Base-by-base conservation (phyloP, 768 basidiomycete genomes). In the Cystobasidium tubakii region DNA sequence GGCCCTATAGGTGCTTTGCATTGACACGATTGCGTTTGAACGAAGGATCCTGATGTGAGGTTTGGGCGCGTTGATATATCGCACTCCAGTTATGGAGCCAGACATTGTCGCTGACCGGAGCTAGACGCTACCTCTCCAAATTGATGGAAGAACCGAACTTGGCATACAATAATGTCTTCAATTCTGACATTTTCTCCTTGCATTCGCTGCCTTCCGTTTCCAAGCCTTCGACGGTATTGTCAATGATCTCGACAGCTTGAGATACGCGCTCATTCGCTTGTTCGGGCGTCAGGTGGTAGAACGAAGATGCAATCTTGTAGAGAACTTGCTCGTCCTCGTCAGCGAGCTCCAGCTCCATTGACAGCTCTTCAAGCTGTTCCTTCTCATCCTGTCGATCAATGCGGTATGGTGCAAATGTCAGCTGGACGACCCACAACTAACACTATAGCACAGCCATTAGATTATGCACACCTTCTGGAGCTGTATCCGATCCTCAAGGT, bases 241-340 rank as follows among this genome's bases (percentile, higher is more conserved):
- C 85, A 36, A 92, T 81, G 19, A 82, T 82, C 7, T 84, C 83
- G 77, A 88, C 87, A 77, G 92, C 90, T 74, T 82, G 85, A 81
- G 88, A 88, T 10, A 94, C 85, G 50, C 87, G 86, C 79, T 86
- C 86, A 74, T 88, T 82, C 1, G 94, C 94, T 21, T 85, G 86
- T 6, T 83, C 74, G 53, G 89, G 86, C 12, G 87, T 82, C 76
- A 97, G 84, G 77, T 93, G 90, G 25, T 93, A 84, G 81, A 95
- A 96, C 0, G 91, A 84, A 79, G 94, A 92, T 77, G 92, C 93
- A 34, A 94, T 85, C 82, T 88, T 89, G 84, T 96, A 97, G 75
- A 92, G 79, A 2, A 96, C 87, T 0, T 84, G 84, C 71, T 90
- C 86, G 73, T 90, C 89, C 77, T 94, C 92, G 75, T 95, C 92